A percentile compares a stretch with the other conserved stretches of the same genome.
phyloP scores from a whole-genome alignment of 805 yeast genomes.

The Jamesozyma rosinii region DNA sequence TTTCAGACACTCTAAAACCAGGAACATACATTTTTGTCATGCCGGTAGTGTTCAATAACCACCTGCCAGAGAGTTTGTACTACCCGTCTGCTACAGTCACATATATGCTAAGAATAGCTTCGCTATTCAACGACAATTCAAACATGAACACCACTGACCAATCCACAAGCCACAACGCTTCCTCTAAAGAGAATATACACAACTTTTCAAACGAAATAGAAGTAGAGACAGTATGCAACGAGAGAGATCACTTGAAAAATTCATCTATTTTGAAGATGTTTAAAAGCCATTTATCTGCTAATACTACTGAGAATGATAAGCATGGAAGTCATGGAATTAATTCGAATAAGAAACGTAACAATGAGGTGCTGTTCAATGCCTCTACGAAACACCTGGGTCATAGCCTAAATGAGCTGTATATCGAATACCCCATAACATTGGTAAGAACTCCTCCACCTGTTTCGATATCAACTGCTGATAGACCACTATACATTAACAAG shows the following conservation, averaged over 20 bases:
- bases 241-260: not conserved
- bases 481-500: slow-evolving; percentile 67
- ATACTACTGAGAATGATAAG: not conserved
- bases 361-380: not conserved
- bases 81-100: slow-evolving; percentile 30
- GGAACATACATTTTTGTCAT: slow-evolving; percentile 62
- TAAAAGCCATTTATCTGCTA: slow-evolving; percentile 1
- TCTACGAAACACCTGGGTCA: not conserved
- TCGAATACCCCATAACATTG: slow-evolving; percentile 28
- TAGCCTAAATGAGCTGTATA: slow-evolving; percentile 10
- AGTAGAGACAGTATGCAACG: not conserved
- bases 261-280: slow-evolving; percentile 2
- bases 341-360: not conserved
- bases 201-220: not conserved
- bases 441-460: slow-evolving; percentile 36
- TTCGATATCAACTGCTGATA: slow-evolving; percentile 40
- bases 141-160: no score
- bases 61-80: slow-evolving; percentile 40
- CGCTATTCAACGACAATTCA: not conserved
- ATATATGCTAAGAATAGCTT: slow-evolving; percentile 14
- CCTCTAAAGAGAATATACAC: not conserved
- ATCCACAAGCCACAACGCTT: not conserved
- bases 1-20: slow-evolving; percentile 34
- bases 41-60: slow-evolving; percentile 51
- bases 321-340: not conserved